Conservation (phyloP, 805 yeast species). For the Schizosaccharomyces cryophilus region DNA sequence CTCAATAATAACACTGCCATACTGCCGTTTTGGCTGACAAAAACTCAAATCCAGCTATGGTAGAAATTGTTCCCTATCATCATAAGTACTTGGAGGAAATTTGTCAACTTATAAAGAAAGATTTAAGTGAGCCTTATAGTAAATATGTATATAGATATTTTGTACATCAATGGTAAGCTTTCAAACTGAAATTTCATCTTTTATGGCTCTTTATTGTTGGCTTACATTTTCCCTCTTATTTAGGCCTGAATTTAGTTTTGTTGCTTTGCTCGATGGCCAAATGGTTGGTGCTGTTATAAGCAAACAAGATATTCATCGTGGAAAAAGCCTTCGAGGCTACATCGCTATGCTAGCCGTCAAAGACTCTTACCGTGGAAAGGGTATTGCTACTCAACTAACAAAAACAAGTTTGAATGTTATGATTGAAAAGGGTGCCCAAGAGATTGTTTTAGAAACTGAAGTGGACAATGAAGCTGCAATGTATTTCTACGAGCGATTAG, state of each 20-base stretch:
- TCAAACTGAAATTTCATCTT: constrained; percentile 30
- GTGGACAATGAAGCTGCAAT: constrained; percentile 54
- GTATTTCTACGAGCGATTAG: constrained; percentile 44
- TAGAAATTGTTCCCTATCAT: neutral
- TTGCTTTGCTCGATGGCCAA: neutral
- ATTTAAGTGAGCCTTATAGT: constrained; percentile 83
- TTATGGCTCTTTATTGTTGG: neutral
- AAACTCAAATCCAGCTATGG: neutral
- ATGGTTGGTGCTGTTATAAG: constrained; percentile 67
- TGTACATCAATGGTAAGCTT: constrained; percentile 70
- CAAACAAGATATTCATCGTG: constrained; percentile 54
- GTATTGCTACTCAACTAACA: constrained; percentile 59
- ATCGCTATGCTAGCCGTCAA: constrained; percentile 90
- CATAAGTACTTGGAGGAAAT: constrained; percentile 7
- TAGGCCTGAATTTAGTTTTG: neutral
- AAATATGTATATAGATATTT: constrained; percentile 80
- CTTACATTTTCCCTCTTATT: too few relatives aligned
- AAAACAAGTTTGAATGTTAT: constrained; percentile 35
- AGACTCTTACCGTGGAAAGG: constrained; percentile 42
- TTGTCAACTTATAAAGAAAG: constrained; percentile 32
- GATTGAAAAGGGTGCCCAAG: constrained; percentile 50
- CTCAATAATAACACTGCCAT: too few relatives aligned
- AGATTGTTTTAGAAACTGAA: constrained; percentile 73
- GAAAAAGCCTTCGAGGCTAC: constrained; percentile 58
- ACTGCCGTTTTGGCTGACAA: too few relatives aligned